Evolutionary conservation across 106 monocot genomes (phyloP).

Genomic region (Ottelia alismoides): DNA sequence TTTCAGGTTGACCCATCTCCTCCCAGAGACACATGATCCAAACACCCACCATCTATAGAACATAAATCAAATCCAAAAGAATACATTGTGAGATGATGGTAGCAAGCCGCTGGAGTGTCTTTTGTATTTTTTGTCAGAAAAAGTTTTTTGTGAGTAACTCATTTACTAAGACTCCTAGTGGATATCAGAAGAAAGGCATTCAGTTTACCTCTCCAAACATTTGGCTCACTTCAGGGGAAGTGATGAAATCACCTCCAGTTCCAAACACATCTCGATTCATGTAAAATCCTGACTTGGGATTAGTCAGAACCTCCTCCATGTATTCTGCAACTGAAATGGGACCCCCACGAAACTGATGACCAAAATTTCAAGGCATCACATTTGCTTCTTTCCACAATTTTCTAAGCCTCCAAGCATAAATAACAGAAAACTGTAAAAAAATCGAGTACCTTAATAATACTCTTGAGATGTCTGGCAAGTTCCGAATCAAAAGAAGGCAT

Average conservation of each 20-base stretch:
- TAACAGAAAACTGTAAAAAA: background rate
- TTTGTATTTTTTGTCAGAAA: too few relatives aligned
- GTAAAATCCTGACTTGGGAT: constrained; percentile 79
- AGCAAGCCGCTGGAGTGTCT: too few relatives aligned
- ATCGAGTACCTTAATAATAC: constrained; percentile 64
- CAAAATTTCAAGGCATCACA: background rate
- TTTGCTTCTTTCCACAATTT: too few relatives aligned
- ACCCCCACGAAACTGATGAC: constrained; percentile 83
- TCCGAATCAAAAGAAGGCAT: constrained; percentile 56
- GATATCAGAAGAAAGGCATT: too few relatives aligned
- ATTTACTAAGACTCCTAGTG: too few relatives aligned
- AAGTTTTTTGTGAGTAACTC: too few relatives aligned
- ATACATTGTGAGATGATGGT: background rate
- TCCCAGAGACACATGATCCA: constrained; percentile 97
- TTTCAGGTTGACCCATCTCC: constrained; percentile 74
- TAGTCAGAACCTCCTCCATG: constrained; percentile 98
- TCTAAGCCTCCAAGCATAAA: background rate
- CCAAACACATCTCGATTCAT: constrained; percentile 94
- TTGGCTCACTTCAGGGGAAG: constrained; percentile 97
- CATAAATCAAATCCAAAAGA: background rate
- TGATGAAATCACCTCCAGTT: constrained; percentile 78
- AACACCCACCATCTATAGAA: constrained; percentile 80
- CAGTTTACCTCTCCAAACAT: constrained; percentile 99
- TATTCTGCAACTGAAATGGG: constrained; percentile 93
- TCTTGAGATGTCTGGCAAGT: constrained; percentile 81